phyloP scores from a whole-genome alignment of 2,329 filamentous ascomycete genomes.

The Nemania bipapillata region DNA sequence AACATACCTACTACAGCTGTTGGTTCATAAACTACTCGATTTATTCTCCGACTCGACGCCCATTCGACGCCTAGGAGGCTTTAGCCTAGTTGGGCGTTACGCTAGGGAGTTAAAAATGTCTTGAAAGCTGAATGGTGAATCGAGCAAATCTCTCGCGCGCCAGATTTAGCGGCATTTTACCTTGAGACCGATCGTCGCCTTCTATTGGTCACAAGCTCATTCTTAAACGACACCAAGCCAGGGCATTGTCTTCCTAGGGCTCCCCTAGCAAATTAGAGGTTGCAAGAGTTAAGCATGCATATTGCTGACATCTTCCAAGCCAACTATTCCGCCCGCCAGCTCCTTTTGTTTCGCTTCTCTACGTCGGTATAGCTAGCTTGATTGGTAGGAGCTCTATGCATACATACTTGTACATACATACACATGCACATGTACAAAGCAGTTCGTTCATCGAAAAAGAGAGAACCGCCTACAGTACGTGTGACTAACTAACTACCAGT shows the following conservation, averaged over 20 bases:
- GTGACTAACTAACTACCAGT: no score
- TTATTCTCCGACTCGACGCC: constrained; percentile 34
- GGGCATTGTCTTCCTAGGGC: constrained; percentile 24
- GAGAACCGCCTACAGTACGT: neutral
- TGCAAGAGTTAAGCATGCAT: constrained; percentile 13
- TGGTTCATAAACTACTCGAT: constrained; percentile 2
- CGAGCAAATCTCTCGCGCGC: constrained; percentile 30
- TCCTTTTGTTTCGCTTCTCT: constrained; percentile 11
- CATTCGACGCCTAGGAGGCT: neutral
- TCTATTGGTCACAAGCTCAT: constrained; percentile 38
- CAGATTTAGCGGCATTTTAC: constrained; percentile 44
- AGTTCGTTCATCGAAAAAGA: neutral
- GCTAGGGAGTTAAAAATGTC: constrained; percentile 12
- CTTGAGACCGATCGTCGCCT: constrained; percentile 38
- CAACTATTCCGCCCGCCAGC: constrained; percentile 11
- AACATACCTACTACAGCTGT: neutral
- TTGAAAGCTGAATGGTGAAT: constrained; percentile 23
- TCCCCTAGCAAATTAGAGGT: constrained; percentile 17
- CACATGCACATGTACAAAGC: neutral
- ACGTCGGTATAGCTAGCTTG: neutral
- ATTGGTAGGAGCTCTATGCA: neutral
- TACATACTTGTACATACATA: no score
- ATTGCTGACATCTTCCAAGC: constrained; percentile 12
- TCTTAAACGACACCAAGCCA: constrained; percentile 37
- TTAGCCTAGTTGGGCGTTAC: constrained; percentile 8